Evolutionary conservation across 768 basidiomycete species (phyloP).

Genomic region (Boletus rubescentipes): DNA sequence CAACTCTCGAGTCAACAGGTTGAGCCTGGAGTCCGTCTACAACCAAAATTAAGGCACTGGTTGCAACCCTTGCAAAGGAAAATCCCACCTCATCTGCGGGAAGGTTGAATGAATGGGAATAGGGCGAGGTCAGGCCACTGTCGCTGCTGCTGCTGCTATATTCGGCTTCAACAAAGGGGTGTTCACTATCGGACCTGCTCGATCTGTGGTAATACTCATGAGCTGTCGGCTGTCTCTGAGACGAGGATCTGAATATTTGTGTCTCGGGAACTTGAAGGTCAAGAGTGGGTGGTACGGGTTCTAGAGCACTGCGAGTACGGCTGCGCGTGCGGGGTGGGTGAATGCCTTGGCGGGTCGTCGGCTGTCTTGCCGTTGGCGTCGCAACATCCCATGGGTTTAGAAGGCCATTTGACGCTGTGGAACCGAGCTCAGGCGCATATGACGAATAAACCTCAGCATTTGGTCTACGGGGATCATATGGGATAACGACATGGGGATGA

Average conservation of each 20-base stretch:
- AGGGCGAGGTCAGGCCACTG: constrained; percentile 31
- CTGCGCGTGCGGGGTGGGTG: constrained; percentile 27
- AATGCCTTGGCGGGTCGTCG: constrained; percentile 19
- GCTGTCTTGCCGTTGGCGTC: constrained; percentile 26
- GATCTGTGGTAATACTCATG: constrained; percentile 36
- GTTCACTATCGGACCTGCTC: constrained; percentile 40
- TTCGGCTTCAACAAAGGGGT: constrained; percentile 14
- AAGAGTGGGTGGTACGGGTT: constrained; percentile 28
- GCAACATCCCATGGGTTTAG: constrained; percentile 36
- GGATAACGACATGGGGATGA: constrained; percentile 39
- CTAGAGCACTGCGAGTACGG: constrained; percentile 41
- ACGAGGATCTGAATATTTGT: constrained; percentile 47
- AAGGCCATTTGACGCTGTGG: constrained; percentile 20
- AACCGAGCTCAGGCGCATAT: constrained; percentile 31
- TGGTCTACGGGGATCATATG: constrained; percentile 35
- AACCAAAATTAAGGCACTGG: constrained; percentile 7
- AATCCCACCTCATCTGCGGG: constrained; percentile 38
- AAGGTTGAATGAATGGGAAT: constrained; percentile 36
- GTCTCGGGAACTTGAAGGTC: constrained; percentile 49
- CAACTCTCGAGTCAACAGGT: constrained; percentile 34
- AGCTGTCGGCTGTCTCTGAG: constrained; percentile 31
- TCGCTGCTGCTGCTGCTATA: constrained; percentile 3
- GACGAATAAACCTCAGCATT: constrained; percentile 28
- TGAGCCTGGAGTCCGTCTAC: constrained; percentile 28
- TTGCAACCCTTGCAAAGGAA: constrained; percentile 24